Base-by-base conservation (phyloP, 2,329 filamentous ascomycete species). In the Blastomyces silverae region DNA sequence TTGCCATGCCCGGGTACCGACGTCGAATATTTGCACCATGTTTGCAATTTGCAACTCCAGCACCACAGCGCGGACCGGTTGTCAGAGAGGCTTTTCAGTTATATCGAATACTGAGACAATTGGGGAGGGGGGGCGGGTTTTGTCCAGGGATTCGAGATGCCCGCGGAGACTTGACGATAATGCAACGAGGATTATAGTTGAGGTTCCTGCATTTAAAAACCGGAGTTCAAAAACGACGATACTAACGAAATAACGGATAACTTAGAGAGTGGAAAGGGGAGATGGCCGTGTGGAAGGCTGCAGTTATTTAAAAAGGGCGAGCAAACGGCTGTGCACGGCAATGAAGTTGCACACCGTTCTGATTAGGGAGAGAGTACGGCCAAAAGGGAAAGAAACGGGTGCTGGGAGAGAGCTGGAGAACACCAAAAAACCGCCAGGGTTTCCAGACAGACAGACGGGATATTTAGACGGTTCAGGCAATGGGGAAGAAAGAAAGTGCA, bases 1-100 rank as follows among this genome's bases (percentile, higher is more conserved):
- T 85, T 97, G 94, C 94, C 94, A 99, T 76, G 92, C 94, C 85
- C 91, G 88, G 74, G 93, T 97, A 76, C 93, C 94, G 75, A 97
- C 87, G 84, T 97, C 92, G 82, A 95, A 97, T 77, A 86, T 91
- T 80, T 95, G 90, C 82, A 91, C 91, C 92, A 96, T 96, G 79
- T n/a, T 76, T 76, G 77, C 61, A 63, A 67, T 70, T 67, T 65
- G 53, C 65, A 64, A 42, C 34, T 58, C 34, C 44, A 52, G 31
- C 64, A 44, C 59, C 34, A 57, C 15, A 42, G 7, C 48, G 20
- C 44, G 44, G 17, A 20, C 55, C 20, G 31, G n/a, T 56, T 6
- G 55, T 37, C 44, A 56, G 37, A 46, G 46, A 65, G 13, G 25
- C 48, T 22, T 22, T 22, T 15, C 3, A 11, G 20, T 34, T 37